Evolutionary conservation across 331 rosid genomes (phyloP).

Genomic region (Pyrus hybrid): DNA sequence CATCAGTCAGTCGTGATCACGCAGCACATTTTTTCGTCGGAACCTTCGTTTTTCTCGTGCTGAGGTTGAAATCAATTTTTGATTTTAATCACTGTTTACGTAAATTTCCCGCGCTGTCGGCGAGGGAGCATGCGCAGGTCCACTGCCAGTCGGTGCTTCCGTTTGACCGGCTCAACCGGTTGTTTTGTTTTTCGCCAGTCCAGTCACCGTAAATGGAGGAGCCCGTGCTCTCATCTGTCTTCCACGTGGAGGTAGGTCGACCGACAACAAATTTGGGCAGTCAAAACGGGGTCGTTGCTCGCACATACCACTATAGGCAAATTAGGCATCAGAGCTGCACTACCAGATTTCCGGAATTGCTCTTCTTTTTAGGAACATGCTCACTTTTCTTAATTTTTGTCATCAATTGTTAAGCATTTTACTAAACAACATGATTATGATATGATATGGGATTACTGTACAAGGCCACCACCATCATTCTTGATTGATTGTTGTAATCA

Average conservation of each 20-base stretch:
- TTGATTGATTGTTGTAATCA: neutral
- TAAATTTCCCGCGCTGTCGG: slow-evolving; percentile 14
- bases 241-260: slow-evolving; percentile 7
- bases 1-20: neutral
- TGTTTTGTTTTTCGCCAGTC: neutral
- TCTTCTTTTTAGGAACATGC: neutral
- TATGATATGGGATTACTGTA: neutral
- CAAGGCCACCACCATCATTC: neutral
- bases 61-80: neutral
- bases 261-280: slow-evolving; percentile 1
- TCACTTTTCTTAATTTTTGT: neutral
- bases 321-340: neutral
- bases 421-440: neutral
- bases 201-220: slow-evolving; percentile 9
- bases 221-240: neutral
- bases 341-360: neutral
- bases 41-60: neutral
- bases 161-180: slow-evolving; percentile 6
- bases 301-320: neutral
- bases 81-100: neutral
- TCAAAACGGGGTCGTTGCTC: neutral
- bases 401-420: neutral
- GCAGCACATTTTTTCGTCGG: neutral
- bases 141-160: slow-evolving; percentile 9
- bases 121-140: slow-evolving; percentile 14